Conservation (phyloP, 1,284 basidiomycete genomes). For the Puccinia triticina region DNA sequence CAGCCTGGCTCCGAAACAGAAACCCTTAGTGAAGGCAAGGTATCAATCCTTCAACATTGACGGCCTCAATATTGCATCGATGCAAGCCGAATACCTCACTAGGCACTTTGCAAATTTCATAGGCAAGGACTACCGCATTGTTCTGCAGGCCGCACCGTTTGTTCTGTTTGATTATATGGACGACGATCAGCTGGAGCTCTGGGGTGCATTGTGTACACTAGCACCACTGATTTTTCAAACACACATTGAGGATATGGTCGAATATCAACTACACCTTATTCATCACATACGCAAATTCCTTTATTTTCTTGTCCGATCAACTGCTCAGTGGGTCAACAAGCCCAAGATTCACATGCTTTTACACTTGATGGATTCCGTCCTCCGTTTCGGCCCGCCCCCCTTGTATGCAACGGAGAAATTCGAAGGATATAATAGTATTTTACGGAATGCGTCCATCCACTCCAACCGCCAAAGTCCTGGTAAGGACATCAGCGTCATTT, state of each 20-base stretch:
- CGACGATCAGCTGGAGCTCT: neutral
- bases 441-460: neutral
- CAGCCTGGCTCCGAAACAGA: neutral
- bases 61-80: neutral
- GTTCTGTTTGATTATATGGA: neutral
- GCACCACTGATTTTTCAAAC: neutral
- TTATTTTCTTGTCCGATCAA: neutral
- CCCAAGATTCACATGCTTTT: conserved; percentile 60
- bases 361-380: conserved; percentile 55
- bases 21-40: neutral
- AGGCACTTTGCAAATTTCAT: neutral
- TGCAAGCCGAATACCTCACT: neutral
- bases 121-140: neutral
- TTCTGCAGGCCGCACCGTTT: neutral
- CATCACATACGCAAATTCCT: neutral
- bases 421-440: neutral
- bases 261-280: neutral
- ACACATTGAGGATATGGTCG: neutral
- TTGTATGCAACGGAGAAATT: conserved; percentile 37
- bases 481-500: neutral
- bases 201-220: neutral
- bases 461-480: conserved; percentile 16
- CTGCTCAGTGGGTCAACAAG: conserved; percentile 61
- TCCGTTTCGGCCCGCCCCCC: neutral
- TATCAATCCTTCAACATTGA: neutral